Evolutionary conservation across 768 basidiomycete genomes (phyloP), one percentile per base, ranked within the genome.

Genomic region (Hericium coralloides): DNA sequence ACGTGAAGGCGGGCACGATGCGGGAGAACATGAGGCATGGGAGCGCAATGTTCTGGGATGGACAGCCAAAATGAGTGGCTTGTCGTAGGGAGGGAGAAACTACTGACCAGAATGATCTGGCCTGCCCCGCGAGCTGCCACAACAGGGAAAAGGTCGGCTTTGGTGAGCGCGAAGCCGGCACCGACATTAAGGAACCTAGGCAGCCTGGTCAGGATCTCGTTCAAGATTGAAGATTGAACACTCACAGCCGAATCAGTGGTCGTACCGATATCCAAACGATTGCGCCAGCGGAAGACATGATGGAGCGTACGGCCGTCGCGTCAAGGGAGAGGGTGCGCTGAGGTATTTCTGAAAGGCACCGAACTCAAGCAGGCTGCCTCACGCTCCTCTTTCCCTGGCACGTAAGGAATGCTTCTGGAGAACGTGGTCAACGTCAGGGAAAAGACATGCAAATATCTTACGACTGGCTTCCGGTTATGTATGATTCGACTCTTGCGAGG

Each of bases 21-120:
- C 81, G 85, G 7, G 84, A 85, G 67, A 89, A 87, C 73, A 88
- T 68, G 14, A 88, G 74, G 61, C 77, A 78, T 10, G 87, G 87
- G 9, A 84, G 63, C 2, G 81, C 73, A 55, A 89, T 74, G 60
- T 85, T 87, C 72, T 3, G 25, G 48, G 53, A 4, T 43, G 25
- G 17, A 39, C 17, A 17, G 1, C 12, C 43, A 22, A 45, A 8
- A 22, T 45, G 12, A 45, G 14, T 12, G 22, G 10, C 12, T n/a
- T 8, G 9, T 45, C n/a, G 12, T 6, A n/a, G 43, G n/a, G 9
- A 0, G 26, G 9, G 17, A 50, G 22, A 7, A 50, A 50, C 20
- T 2, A 54, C 66, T 54, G 56, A 81, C 81, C n/a, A 89, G 68
- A 26, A 82, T 66, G 7, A 89, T 70, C 59, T 86, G 83, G 0